Evolutionary conservation across 192 early-diverging fungal genomes (phyloP).

Genomic region (Coemansia sp.): DNA sequence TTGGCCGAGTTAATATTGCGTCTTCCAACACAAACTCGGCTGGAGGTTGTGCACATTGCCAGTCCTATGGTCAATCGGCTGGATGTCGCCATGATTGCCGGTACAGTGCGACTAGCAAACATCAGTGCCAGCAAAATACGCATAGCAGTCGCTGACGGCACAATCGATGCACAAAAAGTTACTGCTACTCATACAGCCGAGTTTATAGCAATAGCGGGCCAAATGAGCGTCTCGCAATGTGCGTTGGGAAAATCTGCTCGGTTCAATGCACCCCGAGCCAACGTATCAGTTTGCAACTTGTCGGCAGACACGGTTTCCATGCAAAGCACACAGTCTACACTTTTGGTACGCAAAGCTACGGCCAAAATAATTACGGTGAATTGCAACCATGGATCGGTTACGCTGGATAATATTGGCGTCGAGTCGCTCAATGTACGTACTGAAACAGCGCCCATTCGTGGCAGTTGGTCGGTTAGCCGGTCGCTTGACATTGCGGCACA

Average conservation of each 20-base stretch:
- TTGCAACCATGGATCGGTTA: background rate
- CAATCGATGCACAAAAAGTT: slow-evolving; percentile 9
- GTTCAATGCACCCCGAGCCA: slow-evolving; percentile 15
- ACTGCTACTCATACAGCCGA: slow-evolving; percentile 4
- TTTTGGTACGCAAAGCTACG: background rate
- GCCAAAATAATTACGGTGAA: background rate
- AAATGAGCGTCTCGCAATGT: slow-evolving; percentile 13
- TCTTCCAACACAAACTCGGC: slow-evolving; percentile 25
- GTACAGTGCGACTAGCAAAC: slow-evolving; percentile 6
- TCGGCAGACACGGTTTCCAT: background rate
- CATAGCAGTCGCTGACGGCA: slow-evolving; percentile 26
- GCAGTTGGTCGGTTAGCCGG: background rate
- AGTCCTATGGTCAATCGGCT: slow-evolving; percentile 3
- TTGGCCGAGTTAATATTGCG: slow-evolving; percentile 12
- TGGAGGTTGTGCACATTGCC: slow-evolving; percentile 8
- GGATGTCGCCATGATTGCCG: slow-evolving; percentile 29
- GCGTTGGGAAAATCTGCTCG: slow-evolving; percentile 11
- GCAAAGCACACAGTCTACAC: background rate
- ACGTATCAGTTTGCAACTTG: slow-evolving; percentile 2
- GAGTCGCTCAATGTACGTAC: background rate
- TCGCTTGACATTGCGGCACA: background rate
- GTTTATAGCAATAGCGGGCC: slow-evolving; percentile 24
- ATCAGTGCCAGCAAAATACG: slow-evolving; percentile 12
- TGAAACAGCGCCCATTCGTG: slow-evolving; percentile 2
- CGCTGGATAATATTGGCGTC: background rate